Conservation (phyloP, 1,284 basidiomycete genomes). For the Ustilago sp. region DNA sequence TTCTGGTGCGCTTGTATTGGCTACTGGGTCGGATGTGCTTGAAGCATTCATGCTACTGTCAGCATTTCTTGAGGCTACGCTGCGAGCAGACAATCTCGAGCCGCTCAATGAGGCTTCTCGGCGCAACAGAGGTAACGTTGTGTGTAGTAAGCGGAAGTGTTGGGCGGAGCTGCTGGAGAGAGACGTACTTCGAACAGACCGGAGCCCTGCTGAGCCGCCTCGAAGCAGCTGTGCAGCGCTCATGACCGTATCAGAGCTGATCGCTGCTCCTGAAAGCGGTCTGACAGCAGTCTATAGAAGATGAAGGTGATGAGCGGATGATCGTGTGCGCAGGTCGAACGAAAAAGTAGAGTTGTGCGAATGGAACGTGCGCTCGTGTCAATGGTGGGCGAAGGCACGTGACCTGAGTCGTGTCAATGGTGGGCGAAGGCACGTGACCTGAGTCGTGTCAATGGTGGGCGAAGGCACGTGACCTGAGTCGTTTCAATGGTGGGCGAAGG, state of each 20-base stretch:
- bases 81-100: conserved; percentile 8
- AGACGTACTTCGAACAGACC: background rate
- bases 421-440: too few species aligned
- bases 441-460: too few species aligned
- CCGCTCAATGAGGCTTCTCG: conserved; percentile 2
- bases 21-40: conserved; percentile 14
- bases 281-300: background rate
- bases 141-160: conserved; percentile 4
- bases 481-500: too few species aligned
- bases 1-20: background rate
- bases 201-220: conserved; percentile 10
- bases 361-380: too few species aligned
- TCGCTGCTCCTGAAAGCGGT: background rate
- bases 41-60: background rate
- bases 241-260: conserved; percentile 14
- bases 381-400: too few species aligned
- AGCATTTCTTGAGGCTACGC: background rate
- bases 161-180: background rate
- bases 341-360: background rate
- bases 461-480: too few species aligned
- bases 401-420: too few species aligned
- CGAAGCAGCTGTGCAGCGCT: conserved; percentile 9
- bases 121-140: conserved; percentile 6
- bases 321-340: background rate
- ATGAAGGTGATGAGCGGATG: background rate